These are phyloP conservation scores for Auriscalpium orientale DNA, from an alignment of 768 basidiomycete genomes.

Conservation along the genomic window DNA sequence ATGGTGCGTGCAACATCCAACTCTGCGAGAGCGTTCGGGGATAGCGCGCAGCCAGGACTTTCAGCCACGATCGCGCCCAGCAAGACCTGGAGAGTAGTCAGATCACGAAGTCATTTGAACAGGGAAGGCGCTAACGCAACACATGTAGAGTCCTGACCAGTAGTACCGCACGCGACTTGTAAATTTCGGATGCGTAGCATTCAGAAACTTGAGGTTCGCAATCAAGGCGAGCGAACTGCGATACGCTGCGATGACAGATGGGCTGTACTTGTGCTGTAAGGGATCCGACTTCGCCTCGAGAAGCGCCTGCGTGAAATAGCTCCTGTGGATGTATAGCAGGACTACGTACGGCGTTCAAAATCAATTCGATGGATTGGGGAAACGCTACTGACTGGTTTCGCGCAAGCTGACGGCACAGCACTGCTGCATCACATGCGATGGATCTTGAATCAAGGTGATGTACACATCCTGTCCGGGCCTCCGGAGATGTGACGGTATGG, in stretches of 20 bases:
- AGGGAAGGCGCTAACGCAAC: constrained; percentile 30
- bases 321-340: constrained; percentile 33
- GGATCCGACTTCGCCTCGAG: constrained; percentile 33
- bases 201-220: constrained; percentile 31
- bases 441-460: constrained; percentile 33
- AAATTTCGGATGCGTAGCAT: constrained; percentile 26
- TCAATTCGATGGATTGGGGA: neutral
- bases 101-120: neutral
- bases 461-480: constrained; percentile 28
- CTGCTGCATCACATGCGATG: constrained; percentile 37
- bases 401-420: constrained; percentile 32
- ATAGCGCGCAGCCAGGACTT: constrained; percentile 36
- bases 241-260: constrained; percentile 38
- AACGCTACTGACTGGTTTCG: constrained; percentile 38
- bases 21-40: constrained; percentile 33
- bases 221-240: constrained; percentile 38
- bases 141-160: constrained; percentile 43
- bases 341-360: constrained; percentile 12
- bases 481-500: constrained; percentile 36
- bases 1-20: constrained; percentile 31
- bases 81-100: constrained; percentile 27
- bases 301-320: constrained; percentile 42
- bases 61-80: constrained; percentile 40
- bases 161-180: constrained; percentile 38
- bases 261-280: constrained; percentile 35